phyloP scores from a whole-genome alignment of 2,329 filamentous ascomycete genomes.

The Colletotrichum falcatum region DNA sequence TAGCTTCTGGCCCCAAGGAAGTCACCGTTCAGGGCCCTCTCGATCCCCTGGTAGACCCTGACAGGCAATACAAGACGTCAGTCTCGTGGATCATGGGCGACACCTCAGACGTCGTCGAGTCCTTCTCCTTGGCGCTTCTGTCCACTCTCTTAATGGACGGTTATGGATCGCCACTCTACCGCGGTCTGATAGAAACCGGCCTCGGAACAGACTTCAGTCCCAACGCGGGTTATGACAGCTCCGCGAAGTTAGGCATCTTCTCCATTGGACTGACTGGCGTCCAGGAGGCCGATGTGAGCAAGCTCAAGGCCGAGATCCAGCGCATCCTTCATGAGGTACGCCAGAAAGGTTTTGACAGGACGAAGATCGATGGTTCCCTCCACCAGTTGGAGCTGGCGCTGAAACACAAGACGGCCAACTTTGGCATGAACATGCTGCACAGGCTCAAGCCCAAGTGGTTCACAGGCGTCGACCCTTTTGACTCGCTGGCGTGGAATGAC shows the following conservation, averaged over 20 bases:
- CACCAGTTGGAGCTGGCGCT: conserved; percentile 93
- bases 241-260: conserved; percentile 82
- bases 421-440: conserved; percentile 91
- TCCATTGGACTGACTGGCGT: conserved; percentile 94
- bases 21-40: conserved; percentile 83
- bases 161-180: conserved; percentile 94
- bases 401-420: conserved; percentile 96
- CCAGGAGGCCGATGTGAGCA: conserved; percentile 80
- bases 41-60: conserved; percentile 86
- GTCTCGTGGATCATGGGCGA: conserved; percentile 93
- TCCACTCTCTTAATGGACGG: conserved; percentile 90
- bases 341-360: conserved; percentile 83
- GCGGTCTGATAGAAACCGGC: conserved; percentile 87
- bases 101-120: conserved; percentile 84
- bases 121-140: conserved; percentile 85
- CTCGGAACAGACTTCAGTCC: conserved; percentile 94
- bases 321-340: conserved; percentile 77
- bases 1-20: conserved; percentile 73
- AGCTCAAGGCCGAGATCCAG: conserved; percentile 80
- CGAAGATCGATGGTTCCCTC: conserved; percentile 92
- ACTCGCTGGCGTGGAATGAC: conserved; percentile 91
- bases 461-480: conserved; percentile 92
- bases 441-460: conserved; percentile 94
- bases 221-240: conserved; percentile 91
- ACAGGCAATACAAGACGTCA: conserved; percentile 93